These are phyloP conservation scores for Quercus rubra DNA, from an alignment of 306 rosid genomes.

Conservation along the genomic window DNA sequence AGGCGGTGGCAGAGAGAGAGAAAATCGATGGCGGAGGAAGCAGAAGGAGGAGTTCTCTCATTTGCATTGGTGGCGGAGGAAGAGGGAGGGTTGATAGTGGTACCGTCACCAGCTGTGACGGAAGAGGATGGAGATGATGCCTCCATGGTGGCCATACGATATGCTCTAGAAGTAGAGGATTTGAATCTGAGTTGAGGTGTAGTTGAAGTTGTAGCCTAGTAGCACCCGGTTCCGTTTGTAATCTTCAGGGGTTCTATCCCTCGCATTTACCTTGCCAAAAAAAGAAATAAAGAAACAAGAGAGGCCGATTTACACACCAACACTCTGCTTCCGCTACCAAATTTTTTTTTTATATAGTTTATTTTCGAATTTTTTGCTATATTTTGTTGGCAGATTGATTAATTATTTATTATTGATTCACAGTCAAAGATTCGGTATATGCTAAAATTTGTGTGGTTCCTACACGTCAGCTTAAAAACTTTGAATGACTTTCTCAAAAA, in stretches of 20 bases:
- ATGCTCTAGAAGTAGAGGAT: conserved; percentile 18
- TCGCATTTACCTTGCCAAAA: too few relatives aligned
- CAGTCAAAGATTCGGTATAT: not conserved
- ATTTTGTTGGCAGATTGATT: not conserved
- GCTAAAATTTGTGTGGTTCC: not conserved
- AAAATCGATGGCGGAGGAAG: conserved; percentile 72
- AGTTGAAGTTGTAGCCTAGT: not conserved
- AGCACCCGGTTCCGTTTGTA: too few relatives aligned
- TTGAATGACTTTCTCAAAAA: too few relatives aligned
- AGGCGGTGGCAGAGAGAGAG: conserved; percentile 81
- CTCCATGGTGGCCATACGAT: conserved; percentile 43
- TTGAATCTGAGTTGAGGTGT: conserved; percentile 13
- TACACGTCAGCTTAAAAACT: too few relatives aligned
- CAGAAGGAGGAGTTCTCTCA: conserved; percentile 38
- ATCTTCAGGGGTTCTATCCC: too few relatives aligned
- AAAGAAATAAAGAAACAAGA: not conserved
- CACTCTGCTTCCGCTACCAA: conserved; percentile 18
- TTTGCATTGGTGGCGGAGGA: conserved; percentile 20
- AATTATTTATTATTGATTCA: not conserved
- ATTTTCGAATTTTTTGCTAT: not conserved
- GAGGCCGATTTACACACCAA: conserved; percentile 23
- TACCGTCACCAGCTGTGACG: conserved; percentile 22
- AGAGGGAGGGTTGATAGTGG: not conserved
- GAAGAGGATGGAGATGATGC: conserved; percentile 20
- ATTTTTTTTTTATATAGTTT: not conserved